Evolutionary conservation across 805 yeast genomes (phyloP).

Genomic region (Ogataea kodamae): DNA sequence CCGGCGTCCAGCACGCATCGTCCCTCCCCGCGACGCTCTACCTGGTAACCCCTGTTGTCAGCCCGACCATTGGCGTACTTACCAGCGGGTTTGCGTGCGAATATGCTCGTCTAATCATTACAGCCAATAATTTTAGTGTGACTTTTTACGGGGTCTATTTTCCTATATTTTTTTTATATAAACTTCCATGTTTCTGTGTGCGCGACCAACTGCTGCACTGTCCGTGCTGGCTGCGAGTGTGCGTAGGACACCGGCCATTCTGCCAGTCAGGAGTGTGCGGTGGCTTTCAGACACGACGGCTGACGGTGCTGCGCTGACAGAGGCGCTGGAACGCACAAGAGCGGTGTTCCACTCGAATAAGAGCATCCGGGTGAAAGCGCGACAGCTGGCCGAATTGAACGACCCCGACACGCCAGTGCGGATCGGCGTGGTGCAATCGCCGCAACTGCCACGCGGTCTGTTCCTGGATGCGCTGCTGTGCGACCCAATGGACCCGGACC

Average conservation of each 20-base stretch:
- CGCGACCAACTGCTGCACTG: too few relatives aligned
- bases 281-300: neutral
- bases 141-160: too few relatives aligned
- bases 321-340: slow-evolving; percentile 13
- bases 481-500: slow-evolving; percentile 31
- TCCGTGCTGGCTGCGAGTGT: too few relatives aligned
- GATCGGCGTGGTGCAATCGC: slow-evolving; percentile 29
- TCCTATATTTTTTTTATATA: too few relatives aligned
- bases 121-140: too few relatives aligned
- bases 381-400: slow-evolving; percentile 13
- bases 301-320: neutral
- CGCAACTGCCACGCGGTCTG: slow-evolving; percentile 18
- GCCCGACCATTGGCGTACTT: slow-evolving; percentile 23
- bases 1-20: too few relatives aligned
- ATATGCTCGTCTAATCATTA: too few relatives aligned
- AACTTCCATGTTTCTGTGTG: too few relatives aligned
- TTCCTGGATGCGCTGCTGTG: slow-evolving; percentile 26
- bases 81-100: slow-evolving; percentile 54
- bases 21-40: slow-evolving; percentile 42
- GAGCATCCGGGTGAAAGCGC: slow-evolving; percentile 15
- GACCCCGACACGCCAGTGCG: slow-evolving; percentile 12
- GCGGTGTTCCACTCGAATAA: slow-evolving; percentile 14
- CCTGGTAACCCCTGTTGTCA: slow-evolving; percentile 41
- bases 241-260: too few relatives aligned
- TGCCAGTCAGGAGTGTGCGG: neutral